phyloP scores from a whole-genome alignment of 176 grass and related monocot genomes.

The Oryza officinalis region DNA sequence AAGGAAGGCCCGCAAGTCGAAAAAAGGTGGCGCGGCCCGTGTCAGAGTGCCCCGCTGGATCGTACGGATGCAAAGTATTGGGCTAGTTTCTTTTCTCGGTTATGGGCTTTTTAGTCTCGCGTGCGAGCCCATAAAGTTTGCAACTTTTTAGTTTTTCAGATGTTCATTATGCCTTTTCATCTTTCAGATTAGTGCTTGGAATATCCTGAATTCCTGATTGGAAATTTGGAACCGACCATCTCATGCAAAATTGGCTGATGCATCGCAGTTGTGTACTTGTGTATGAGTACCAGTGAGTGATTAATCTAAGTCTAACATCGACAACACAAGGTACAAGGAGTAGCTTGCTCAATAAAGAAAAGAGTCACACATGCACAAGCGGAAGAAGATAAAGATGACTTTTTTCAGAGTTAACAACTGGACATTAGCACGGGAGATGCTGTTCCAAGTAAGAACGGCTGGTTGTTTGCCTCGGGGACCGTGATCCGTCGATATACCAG shows the following conservation, averaged over 20 bases:
- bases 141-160: neutral
- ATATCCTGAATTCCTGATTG: neutral
- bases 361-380: neutral
- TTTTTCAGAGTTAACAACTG: neutral
- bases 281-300: neutral
- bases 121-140: conserved; percentile 21
- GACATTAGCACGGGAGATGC: neutral
- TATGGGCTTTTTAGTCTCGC: conserved; percentile 6
- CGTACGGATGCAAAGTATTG: neutral
- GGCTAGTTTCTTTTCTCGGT: neutral
- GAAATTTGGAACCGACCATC: neutral
- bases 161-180: neutral
- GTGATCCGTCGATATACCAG: neutral
- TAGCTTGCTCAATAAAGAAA: neutral
- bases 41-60: conserved; percentile 26
- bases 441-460: neutral
- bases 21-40: conserved; percentile 28
- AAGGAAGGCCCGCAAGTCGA: neutral
- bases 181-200: neutral
- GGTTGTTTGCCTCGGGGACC: neutral
- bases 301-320: neutral
- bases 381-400: neutral
- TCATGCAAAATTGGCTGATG: neutral
- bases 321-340: conserved; percentile 21
- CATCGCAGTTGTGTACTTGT: no score